Percentiles rank a stretch among this genome's conserved stretches.
Conservation (phyloP, 2,329 filamentous ascomycete species). For the Colletotrichum trifolii region DNA sequence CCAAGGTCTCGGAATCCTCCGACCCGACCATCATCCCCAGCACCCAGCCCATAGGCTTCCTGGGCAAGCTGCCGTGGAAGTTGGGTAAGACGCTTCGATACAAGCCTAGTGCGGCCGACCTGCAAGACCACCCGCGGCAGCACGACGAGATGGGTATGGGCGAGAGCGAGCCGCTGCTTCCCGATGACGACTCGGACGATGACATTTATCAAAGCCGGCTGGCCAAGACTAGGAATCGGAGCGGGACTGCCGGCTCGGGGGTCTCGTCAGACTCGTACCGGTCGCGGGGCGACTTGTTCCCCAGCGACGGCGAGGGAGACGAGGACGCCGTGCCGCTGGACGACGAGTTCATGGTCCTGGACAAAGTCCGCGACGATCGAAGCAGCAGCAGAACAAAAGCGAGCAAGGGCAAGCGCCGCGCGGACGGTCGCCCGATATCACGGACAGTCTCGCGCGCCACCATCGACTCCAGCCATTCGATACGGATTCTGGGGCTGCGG, state of each 20-base stretch:
- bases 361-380: constrained; percentile 79
- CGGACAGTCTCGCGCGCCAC: constrained; percentile 70
- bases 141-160: constrained; percentile 53
- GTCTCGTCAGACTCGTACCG: constrained; percentile 87
- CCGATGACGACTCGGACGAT: constrained; percentile 43
- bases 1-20: constrained; percentile 61
- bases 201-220: constrained; percentile 44
- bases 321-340: constrained; percentile 94
- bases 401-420: constrained; percentile 69
- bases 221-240: constrained; percentile 69
- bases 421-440: constrained; percentile 50
- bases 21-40: constrained; percentile 93
- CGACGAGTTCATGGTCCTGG: constrained; percentile 90
- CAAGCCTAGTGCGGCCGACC: constrained; percentile 88
- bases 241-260: constrained; percentile 81
- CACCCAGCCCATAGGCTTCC: constrained; percentile 85
- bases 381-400: constrained; percentile 69
- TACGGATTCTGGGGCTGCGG: constrained; percentile 30
- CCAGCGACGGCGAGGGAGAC: constrained; percentile 85
- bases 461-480: constrained; percentile 56
- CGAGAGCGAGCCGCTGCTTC: constrained; percentile 78
- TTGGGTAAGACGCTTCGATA: constrained; percentile 86
- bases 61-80: constrained; percentile 86
- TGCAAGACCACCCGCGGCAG: constrained; percentile 84
- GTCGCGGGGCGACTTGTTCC: constrained; percentile 89